These are phyloP conservation scores for Neocallimastix lanati DNA, from an alignment of 192 early-diverging fungal genomes.

Conservation along the genomic window DNA sequence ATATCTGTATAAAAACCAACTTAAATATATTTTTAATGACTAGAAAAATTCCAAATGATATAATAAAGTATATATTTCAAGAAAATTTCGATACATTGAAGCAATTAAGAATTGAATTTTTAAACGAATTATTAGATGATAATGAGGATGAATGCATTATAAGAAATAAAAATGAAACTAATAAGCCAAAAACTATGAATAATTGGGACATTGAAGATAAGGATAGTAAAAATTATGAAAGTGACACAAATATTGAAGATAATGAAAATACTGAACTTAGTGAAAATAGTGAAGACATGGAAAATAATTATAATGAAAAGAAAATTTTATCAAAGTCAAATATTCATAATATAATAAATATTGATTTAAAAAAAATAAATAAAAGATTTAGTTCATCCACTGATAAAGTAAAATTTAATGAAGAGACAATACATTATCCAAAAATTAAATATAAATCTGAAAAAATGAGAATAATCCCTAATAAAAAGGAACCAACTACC, in stretches of 20 bases:
- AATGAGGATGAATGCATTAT: background rate
- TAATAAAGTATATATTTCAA: background rate
- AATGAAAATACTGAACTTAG: background rate
- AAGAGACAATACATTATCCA: no score
- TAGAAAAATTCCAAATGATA: background rate
- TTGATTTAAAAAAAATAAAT: no score
- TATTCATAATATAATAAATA: no score
- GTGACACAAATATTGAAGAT: background rate
- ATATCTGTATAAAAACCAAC: no score
- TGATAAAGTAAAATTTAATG: no score
- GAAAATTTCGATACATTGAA: background rate
- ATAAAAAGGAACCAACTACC: background rate
- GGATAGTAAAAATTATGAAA: no score
- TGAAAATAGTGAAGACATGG: background rate
- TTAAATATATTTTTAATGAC: no score
- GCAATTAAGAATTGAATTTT: background rate
- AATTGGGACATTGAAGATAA: no score
- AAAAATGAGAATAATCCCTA: background rate
- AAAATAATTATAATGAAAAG: background rate
- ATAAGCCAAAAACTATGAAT: no score
- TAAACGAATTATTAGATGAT: background rate
- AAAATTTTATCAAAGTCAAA: no score
- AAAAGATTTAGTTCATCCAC: no score
- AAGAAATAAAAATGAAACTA: background rate
- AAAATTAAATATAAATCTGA: background rate